phyloP scores from a whole-genome alignment of 106 monocot species.

The Acorus gramineus region DNA sequence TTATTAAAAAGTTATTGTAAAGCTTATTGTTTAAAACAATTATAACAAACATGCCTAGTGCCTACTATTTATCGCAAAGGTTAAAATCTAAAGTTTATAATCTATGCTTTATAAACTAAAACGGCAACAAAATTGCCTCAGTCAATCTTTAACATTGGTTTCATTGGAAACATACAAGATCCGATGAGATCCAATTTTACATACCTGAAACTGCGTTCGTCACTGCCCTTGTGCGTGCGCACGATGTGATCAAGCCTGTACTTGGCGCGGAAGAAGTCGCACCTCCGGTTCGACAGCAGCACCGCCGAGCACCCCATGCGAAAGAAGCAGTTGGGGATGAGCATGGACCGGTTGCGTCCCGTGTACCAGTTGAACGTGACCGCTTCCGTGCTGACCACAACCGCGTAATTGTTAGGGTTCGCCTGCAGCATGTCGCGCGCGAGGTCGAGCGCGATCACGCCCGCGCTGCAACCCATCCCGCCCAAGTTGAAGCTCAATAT shows the following conservation, averaged over 20 bases:
- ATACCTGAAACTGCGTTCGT: constrained; percentile 64
- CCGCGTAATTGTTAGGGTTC: constrained; percentile 53
- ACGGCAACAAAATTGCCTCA: too few species aligned
- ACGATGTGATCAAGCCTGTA: constrained; percentile 72
- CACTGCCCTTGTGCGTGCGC: constrained; percentile 65
- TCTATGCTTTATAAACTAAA: too few species aligned
- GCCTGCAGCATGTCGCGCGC: constrained; percentile 71
- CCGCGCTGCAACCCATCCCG: constrained; percentile 73
- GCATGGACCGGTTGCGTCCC: constrained; percentile 53
- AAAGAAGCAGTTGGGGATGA: constrained; percentile 76
- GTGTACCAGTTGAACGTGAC: constrained; percentile 65
- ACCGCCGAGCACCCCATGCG: constrained; percentile 62
- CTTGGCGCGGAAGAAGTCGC: constrained; percentile 59
- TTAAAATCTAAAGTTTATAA: too few species aligned
- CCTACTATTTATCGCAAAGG: too few species aligned
- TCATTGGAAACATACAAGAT: too few species aligned
- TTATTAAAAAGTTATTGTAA: too few species aligned
- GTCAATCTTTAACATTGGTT: too few species aligned
- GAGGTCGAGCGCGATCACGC: constrained; percentile 55
- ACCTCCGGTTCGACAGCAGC: constrained; percentile 50
- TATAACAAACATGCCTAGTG: too few species aligned
- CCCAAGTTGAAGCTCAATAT: constrained; percentile 74
- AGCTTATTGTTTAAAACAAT: too few species aligned
- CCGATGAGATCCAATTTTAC: neutral
- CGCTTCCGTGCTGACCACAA: constrained; percentile 66